Evolutionary conservation across 2,329 filamentous ascomycete genomes (phyloP).

Genomic region (Colletotrichum truncatum): DNA sequence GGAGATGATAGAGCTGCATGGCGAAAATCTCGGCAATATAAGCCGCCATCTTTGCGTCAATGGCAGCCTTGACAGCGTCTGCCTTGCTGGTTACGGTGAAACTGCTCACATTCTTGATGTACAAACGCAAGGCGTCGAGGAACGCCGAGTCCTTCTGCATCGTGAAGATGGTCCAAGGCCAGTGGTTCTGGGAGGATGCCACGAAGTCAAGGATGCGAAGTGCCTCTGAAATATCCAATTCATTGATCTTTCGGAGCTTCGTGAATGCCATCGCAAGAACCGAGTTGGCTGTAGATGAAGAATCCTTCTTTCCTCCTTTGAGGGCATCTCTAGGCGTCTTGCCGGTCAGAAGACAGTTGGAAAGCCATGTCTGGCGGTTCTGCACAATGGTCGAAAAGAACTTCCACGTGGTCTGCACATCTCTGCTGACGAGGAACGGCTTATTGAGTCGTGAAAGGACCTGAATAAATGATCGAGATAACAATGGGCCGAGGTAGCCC

Average conservation of each 20-base stretch:
- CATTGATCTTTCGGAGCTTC: conserved; percentile 71
- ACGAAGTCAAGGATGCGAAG: conserved; percentile 87
- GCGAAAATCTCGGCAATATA: conserved; percentile 88
- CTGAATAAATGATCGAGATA: conserved; percentile 85
- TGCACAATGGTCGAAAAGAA: conserved; percentile 88
- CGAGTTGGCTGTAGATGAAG: conserved; percentile 63
- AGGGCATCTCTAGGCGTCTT: conserved; percentile 82
- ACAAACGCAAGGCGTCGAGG: conserved; percentile 75
- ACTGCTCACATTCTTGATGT: conserved; percentile 68
- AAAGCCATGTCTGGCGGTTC: conserved; percentile 95
- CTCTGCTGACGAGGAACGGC: conserved; percentile 72
- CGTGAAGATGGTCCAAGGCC: conserved; percentile 91
- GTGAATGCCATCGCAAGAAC: conserved; percentile 80
- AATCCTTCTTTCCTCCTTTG: conserved; percentile 62
- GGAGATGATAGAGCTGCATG: conserved; percentile 88
- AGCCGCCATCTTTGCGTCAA: conserved; percentile 78
- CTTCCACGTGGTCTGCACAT: conserved; percentile 80
- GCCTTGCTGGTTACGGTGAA: conserved; percentile 62
- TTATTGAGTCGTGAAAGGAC: conserved; percentile 80
- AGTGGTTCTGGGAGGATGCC: conserved; percentile 88
- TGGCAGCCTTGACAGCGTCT: conserved; percentile 65
- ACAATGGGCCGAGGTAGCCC: conserved; percentile 84
- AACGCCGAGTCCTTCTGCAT: conserved; percentile 79
- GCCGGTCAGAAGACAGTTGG: conserved; percentile 90
- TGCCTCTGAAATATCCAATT: conserved; percentile 71